phyloP scores from a whole-genome alignment of 2,329 filamentous ascomycete genomes.

The Trichoderma afroharzianum region DNA sequence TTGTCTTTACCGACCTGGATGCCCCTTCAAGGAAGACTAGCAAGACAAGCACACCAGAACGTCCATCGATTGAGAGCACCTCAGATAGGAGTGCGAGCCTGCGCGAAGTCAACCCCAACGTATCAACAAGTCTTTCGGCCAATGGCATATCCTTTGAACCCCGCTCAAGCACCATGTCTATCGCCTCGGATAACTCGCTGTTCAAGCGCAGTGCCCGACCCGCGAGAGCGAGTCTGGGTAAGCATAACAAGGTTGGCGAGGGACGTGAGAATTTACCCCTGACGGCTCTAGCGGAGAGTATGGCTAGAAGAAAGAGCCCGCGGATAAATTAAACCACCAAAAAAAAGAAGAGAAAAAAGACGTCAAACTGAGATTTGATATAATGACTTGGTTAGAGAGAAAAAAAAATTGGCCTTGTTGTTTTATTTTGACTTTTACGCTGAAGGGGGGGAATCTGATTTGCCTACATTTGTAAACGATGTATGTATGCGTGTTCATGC shows the following conservation, averaged over 20 bases:
- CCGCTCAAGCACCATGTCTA: conserved; percentile 39
- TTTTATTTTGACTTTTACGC: neutral
- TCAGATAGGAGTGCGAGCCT: conserved; percentile 42
- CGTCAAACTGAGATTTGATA: neutral
- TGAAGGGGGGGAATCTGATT: neutral
- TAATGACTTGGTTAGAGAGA: neutral
- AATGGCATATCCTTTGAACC: conserved; percentile 40
- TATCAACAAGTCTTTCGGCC: conserved; percentile 40
- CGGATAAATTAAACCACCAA: conserved; percentile 37
- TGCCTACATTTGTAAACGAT: neutral
- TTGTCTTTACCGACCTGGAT: conserved; percentile 42
- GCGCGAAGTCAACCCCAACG: conserved; percentile 54
- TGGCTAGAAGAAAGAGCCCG: conserved; percentile 53
- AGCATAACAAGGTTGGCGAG: conserved; percentile 33
- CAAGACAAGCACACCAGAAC: conserved; percentile 30
- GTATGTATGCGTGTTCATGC: neutral
- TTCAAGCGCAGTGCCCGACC: conserved; percentile 44
- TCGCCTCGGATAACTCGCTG: conserved; percentile 41
- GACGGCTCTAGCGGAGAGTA: conserved; percentile 42
- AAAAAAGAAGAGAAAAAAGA: neutral
- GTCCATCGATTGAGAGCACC: conserved; percentile 27
- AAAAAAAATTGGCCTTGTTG: neutral
- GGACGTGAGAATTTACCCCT: conserved; percentile 52
- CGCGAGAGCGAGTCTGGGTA: conserved; percentile 35
- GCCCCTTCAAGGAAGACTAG: conserved; percentile 25